Percentiles rank a stretch among this genome's conserved stretches.
These are phyloP conservation scores for Candolleomyces aberdarensis DNA, from an alignment of 768 basidiomycete genomes.

Conservation along the genomic window DNA sequence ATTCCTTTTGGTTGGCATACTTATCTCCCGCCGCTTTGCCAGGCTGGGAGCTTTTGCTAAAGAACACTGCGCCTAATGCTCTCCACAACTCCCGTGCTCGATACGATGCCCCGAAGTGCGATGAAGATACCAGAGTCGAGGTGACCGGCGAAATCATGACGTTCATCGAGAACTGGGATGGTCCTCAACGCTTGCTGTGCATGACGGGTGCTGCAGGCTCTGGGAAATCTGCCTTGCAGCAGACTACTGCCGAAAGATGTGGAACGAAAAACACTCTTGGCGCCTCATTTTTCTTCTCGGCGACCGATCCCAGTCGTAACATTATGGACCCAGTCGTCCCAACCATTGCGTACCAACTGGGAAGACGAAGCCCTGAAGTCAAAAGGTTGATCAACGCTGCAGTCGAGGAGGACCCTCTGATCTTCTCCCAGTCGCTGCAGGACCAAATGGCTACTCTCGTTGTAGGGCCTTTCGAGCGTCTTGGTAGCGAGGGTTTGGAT, in stretches of 20 bases:
- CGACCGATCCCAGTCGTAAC: not conserved
- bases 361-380: not conserved
- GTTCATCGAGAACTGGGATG: not conserved
- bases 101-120: constrained; percentile 5
- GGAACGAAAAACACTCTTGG: not conserved
- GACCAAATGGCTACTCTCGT: constrained; percentile 8
- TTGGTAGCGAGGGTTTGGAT: not conserved
- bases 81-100: not conserved
- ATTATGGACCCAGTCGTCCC: constrained; percentile 2
- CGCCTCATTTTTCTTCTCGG: constrained; percentile 10
- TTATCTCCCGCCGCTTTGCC: no score
- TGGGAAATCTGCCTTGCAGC: constrained; percentile 5
- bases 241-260: constrained; percentile 8
- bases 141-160: not conserved
- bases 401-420: not conserved
- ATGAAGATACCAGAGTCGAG: constrained; percentile 4
- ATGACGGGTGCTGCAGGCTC: not conserved
- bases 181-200: not conserved
- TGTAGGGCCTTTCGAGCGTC: no score
- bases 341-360: constrained; percentile 11
- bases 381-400: not conserved
- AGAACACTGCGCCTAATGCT: not conserved
- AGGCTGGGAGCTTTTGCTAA: not conserved
- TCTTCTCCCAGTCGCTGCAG: not conserved
- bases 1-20: no score